These are phyloP conservation scores for Dendryphion nanum DNA, from an alignment of 2,329 filamentous ascomycete genomes.

Conservation along the genomic window DNA sequence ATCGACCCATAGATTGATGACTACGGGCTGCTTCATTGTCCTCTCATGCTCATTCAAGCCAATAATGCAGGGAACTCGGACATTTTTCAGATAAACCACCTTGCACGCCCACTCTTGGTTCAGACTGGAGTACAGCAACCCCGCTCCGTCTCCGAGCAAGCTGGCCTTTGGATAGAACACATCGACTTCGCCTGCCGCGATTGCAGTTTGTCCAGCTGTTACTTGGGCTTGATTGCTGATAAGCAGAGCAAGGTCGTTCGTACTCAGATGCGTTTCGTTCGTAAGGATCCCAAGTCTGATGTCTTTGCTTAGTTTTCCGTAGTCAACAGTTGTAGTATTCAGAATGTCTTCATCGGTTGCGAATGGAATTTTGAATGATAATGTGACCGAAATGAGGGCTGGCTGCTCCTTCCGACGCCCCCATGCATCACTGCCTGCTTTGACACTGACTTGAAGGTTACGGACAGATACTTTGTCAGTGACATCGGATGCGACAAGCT, in stretches of 20 bases:
- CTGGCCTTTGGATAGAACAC: constrained; percentile 67
- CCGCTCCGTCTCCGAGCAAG: constrained; percentile 61
- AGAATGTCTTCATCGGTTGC: constrained; percentile 62
- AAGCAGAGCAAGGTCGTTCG: background rate
- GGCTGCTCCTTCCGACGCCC: constrained; percentile 64
- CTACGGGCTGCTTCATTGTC: constrained; percentile 61
- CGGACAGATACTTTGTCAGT: constrained; percentile 56
- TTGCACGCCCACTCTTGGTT: constrained; percentile 20
- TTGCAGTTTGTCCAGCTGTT: constrained; percentile 25
- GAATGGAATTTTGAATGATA: constrained; percentile 59
- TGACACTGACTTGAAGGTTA: constrained; percentile 59
- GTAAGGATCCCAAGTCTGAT: constrained; percentile 34
- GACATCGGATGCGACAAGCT: constrained; percentile 18
- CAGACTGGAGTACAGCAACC: constrained; percentile 41
- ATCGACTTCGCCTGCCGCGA: constrained; percentile 50
- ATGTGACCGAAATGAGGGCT: constrained; percentile 57
- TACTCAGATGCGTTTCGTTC: constrained; percentile 8
- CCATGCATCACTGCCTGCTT: constrained; percentile 67
- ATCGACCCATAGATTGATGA: constrained; percentile 64
- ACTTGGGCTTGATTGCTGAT: constrained; percentile 13
- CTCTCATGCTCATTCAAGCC: constrained; percentile 74
- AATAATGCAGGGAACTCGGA: constrained; percentile 66
- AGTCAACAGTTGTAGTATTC: constrained; percentile 71
- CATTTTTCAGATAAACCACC: constrained; percentile 53
- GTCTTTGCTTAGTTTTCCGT: constrained; percentile 67